Evolutionary conservation across 106 monocot species (phyloP), one percentile per base, ranked within the genome.

Genomic region (Agapanthus africanus): DNA sequence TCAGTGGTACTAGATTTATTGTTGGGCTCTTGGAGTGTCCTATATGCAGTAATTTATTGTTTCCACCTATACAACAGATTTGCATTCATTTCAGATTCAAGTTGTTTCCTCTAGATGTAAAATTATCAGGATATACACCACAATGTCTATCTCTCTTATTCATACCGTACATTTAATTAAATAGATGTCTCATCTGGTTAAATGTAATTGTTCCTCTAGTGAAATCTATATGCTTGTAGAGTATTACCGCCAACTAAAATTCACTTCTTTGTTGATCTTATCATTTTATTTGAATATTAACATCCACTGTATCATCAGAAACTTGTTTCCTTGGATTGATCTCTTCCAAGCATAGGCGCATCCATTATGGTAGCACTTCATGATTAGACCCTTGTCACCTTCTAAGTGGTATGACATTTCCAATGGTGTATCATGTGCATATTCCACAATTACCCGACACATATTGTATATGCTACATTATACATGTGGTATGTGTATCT

Each of bases 61-160:
- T 78, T 72, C 83, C 83, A 67, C 83, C 83, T 37, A 83, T 83
- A 33, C 83, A 83, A 39, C 83, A 83, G 83, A 78, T 83, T 52
- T 68, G 78, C 27, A 40, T 66, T 2, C 61, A 35, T 66, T 44
- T 42, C 28, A 19, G 30, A 66, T 28, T 26, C 42, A 30, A 19
- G 22, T 66, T 66, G 40, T 36, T 61, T 36, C 23, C n/a, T 36
- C 33, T 35, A 36, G 18, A 36, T n/a, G n/a, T n/a, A n/a, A n/a
- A n/a, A n/a, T n/a, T n/a, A n/a, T n/a, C n/a, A n/a, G n/a, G n/a
- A n/a, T n/a, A n/a, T n/a, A n/a, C n/a, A n/a, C n/a, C n/a, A n/a
- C n/a, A n/a, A n/a, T n/a, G n/a, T n/a, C n/a, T n/a, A n/a, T n/a
- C n/a, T n/a, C n/a, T n/a, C n/a, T n/a, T n/a, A n/a, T n/a, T n/a